Conservation (phyloP, 352 stramenopile species). For the Pythium dissotocum region DNA sequence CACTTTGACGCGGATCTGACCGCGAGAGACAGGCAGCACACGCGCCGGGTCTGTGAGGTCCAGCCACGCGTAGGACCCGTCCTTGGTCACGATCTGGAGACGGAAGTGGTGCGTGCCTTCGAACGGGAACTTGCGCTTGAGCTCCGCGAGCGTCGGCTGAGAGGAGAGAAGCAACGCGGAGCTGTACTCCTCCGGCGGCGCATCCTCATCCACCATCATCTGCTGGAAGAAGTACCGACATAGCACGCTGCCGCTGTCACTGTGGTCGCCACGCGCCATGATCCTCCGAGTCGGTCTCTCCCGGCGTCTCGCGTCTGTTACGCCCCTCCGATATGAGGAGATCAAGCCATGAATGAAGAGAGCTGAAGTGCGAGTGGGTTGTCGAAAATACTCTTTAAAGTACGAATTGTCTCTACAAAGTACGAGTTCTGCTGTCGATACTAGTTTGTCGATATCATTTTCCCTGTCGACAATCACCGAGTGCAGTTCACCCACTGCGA, state of each 20-base stretch:
- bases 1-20: conserved; percentile 74
- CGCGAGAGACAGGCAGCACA: conserved; percentile 41
- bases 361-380: background rate
- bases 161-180: conserved; percentile 71
- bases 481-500: background rate
- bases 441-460: conserved; percentile 3
- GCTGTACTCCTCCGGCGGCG: conserved; percentile 45
- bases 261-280: conserved; percentile 7
- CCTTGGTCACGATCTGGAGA: conserved; percentile 39
- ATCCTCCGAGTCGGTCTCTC: conserved; percentile 5
- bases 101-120: conserved; percentile 79
- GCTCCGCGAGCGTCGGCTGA: conserved; percentile 56
- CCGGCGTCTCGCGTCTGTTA: conserved; percentile 16
- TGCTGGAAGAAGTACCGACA: conserved; percentile 87
- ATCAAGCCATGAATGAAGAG: conserved; percentile 15
- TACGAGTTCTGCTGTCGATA: conserved; percentile 20
- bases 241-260: conserved; percentile 42
- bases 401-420: conserved; percentile 15
- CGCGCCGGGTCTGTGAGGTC: conserved; percentile 60
- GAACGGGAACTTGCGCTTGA: conserved; percentile 79
- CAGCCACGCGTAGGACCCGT: conserved; percentile 69
- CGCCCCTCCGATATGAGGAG: conserved; percentile 13
- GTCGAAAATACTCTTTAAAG: conserved; percentile 17
- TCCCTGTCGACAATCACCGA: background rate
- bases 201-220: conserved; percentile 57